Evolutionary conservation across 1,284 basidiomycete species (phyloP).

Genomic region (Tremellales sp.): DNA sequence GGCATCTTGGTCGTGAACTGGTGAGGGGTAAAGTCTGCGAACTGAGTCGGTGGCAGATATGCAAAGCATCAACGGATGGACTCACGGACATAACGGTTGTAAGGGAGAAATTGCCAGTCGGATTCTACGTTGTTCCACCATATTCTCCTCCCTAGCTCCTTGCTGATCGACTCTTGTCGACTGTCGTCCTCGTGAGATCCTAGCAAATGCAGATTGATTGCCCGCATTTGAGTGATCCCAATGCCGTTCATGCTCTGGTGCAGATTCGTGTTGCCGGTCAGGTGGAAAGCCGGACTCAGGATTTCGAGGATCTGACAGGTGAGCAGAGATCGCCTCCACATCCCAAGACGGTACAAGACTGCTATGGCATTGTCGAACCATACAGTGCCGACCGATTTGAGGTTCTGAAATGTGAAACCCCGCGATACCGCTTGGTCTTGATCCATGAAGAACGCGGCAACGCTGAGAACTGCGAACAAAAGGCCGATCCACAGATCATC

Average conservation of each 20-base stretch:
- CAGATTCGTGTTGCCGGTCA: constrained; percentile 1
- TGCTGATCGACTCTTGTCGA: background rate
- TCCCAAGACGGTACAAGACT: background rate
- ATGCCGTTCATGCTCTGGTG: background rate
- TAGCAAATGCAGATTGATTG: constrained; percentile 5
- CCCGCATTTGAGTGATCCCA: background rate
- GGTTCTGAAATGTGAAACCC: background rate
- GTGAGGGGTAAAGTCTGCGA: background rate
- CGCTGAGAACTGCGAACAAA: constrained; percentile 3
- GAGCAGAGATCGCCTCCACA: background rate
- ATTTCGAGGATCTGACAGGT: constrained; percentile 1
- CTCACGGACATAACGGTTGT: constrained; percentile 4
- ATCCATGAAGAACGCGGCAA: constrained; percentile 6
- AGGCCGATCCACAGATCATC: constrained; percentile 5
- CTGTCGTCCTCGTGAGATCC: background rate
- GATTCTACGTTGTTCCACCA: constrained; percentile 7
- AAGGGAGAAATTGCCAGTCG: constrained; percentile 6
- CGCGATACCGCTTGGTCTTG: background rate
- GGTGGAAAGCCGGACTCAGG: constrained; percentile 1
- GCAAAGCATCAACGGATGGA: background rate
- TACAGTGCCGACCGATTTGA: background rate
- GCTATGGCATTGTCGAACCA: constrained; percentile 7
- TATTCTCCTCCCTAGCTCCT: constrained; percentile 4
- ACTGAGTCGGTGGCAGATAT: background rate
- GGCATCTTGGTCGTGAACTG: background rate